Evolutionary conservation across 495 filamentous ascomycete genomes (phyloP).

Genomic region (Aspergillus conjunctus): DNA sequence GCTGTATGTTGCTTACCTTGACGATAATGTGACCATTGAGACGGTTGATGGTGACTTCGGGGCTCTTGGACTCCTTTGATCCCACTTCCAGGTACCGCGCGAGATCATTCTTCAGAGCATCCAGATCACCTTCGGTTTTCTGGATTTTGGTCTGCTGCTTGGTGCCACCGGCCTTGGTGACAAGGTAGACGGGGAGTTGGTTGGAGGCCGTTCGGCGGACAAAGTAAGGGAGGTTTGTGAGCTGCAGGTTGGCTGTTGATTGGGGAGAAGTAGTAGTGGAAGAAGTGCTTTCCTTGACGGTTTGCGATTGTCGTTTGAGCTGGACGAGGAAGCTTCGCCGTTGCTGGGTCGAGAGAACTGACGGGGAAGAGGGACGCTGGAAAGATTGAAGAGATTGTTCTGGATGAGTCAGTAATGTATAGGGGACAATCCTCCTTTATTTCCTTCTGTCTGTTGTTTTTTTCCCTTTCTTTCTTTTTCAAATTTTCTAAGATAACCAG

Average conservation of each 20-base stretch:
- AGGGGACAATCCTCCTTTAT: constrained; percentile 1
- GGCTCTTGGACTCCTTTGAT: constrained; percentile 34
- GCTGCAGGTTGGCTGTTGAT: constrained; percentile 32
- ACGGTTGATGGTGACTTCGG: constrained; percentile 57
- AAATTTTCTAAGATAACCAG: constrained; percentile 7
- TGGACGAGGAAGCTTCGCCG: constrained; percentile 46
- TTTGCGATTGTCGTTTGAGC: constrained; percentile 44
- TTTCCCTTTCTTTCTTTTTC: not conserved
- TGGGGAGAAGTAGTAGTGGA: constrained; percentile 30
- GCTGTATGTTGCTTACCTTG: constrained; percentile 46
- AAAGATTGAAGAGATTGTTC: constrained; percentile 26
- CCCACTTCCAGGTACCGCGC: constrained; percentile 49
- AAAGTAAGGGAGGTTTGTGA: constrained; percentile 64
- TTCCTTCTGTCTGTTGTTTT: constrained; percentile 11
- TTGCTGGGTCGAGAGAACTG: constrained; percentile 25
- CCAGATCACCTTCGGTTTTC: constrained; percentile 73
- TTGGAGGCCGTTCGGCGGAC: constrained; percentile 70
- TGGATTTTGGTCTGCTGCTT: constrained; percentile 72
- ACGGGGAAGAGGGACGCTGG: no score
- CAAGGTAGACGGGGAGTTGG: constrained; percentile 78
- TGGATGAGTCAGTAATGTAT: constrained; percentile 22
- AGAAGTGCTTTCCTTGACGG: constrained; percentile 39
- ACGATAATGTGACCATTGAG: constrained; percentile 66
- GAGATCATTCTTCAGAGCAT: constrained; percentile 55
- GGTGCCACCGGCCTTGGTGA: constrained; percentile 75